Evolutionary conservation across 2,329 filamentous ascomycete genomes (phyloP), one percentile per base, ranked within the genome.

Genomic region (Ophiostoma populinum): DNA sequence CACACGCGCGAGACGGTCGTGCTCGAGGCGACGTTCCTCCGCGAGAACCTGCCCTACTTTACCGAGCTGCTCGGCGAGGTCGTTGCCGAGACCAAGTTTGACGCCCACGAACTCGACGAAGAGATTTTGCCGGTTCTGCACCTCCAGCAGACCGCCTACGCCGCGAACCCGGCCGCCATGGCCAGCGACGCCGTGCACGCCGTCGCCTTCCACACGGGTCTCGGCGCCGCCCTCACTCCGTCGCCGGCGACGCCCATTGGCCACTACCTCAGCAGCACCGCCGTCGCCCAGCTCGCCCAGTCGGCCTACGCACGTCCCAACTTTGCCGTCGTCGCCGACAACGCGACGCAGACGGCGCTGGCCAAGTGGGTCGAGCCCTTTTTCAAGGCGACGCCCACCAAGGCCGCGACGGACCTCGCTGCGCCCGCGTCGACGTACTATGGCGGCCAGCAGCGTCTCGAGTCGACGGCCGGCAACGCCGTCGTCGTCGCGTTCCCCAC

Each of bases 31-130:
- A 92, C 80, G 65, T 98, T 98, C 70, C 74, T 98, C 47, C 76
- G 83, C 55, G 76, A 90, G 55, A 86, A 98, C 56, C 75, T 98
- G 47, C 90, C 90, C 47, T 98, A 95, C 72, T 98, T 93, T 58
- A 74, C 85, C 51, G 90, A 98, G 67, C 70, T 98, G 46, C 71
- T 98, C 48, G 83, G 79, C 52, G 92, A 98, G 67, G 80, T 94
- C 50, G 68, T 90, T 51, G 75, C 78, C 42, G 65, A 81, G 60
- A 92, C 87, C 48, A 90, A 83, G 62, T 98, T 82, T 58, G 74
- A 75, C 45, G 90, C 73, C 48, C 75, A 92, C 60, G 83, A 94
- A 59, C 82, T 87, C 57, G 69, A 80, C 51, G 90, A 98, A 64
- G 79, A 94, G 52, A 68, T 98, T 46, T 65, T 81, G 55, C 67